Evolutionary conservation across 1,284 basidiomycete genomes (phyloP).

Genomic region (Entoloma clypeatum): DNA sequence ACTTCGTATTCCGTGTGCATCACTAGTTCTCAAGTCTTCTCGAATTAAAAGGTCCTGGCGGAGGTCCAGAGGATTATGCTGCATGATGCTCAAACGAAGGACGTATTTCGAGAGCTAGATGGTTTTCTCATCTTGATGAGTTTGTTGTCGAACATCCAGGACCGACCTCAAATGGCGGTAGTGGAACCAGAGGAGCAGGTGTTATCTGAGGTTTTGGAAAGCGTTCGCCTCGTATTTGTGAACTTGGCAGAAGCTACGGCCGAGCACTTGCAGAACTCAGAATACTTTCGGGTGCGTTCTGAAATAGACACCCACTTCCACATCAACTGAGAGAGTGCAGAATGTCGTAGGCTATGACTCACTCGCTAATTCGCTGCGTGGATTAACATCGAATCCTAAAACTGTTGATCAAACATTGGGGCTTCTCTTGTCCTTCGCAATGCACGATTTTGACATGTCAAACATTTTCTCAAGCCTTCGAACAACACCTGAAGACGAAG

Average conservation of each 20-base stretch:
- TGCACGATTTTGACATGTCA: conserved; percentile 57
- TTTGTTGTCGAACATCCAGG: conserved; percentile 56
- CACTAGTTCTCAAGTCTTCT: background rate
- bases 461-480: conserved; percentile 48
- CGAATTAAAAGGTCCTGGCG: conserved; percentile 44
- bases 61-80: conserved; percentile 61
- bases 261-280: conserved; percentile 50
- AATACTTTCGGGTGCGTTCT: conserved; percentile 62
- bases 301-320: conserved; percentile 2
- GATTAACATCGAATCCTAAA: conserved; percentile 44
- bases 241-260: conserved; percentile 62
- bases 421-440: conserved; percentile 57
- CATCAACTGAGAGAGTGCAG: conserved; percentile 32
- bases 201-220: conserved; percentile 46
- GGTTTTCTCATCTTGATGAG: conserved; percentile 73
- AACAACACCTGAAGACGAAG: conserved; percentile 32
- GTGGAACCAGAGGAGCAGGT: conserved; percentile 40
- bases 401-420: conserved; percentile 55
- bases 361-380: conserved; percentile 51
- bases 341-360: conserved; percentile 62
- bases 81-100: conserved; percentile 59
- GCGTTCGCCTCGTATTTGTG: conserved; percentile 53
- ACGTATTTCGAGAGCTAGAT: conserved; percentile 74
- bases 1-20: background rate
- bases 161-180: conserved; percentile 30